Percentiles rank a stretch among this genome's conserved stretches.
These are phyloP conservation scores for Sporothrix luriei DNA, from an alignment of 2,329 filamentous ascomycete genomes.

Conservation along the genomic window DNA sequence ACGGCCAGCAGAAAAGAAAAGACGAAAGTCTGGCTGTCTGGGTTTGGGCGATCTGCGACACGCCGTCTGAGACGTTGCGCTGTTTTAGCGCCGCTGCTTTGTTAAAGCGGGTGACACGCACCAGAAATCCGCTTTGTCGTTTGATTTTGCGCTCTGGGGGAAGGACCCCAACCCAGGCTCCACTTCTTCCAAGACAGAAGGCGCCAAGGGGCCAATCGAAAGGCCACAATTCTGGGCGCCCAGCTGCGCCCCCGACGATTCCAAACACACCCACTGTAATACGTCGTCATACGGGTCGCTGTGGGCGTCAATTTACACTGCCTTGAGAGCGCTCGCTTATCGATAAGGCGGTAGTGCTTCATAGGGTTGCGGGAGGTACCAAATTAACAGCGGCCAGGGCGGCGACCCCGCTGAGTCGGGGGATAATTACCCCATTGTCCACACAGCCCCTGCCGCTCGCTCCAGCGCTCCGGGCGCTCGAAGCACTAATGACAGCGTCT, in stretches of 20 bases:
- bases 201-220: not conserved
- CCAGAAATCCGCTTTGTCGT: not conserved
- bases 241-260: slow-evolving; percentile 19
- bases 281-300: not conserved
- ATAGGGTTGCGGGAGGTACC: slow-evolving; percentile 6
- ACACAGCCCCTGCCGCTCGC: not conserved
- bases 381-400: slow-evolving; percentile 1
- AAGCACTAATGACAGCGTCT: not conserved
- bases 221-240: not conserved
- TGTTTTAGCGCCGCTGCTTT: slow-evolving; percentile 44
- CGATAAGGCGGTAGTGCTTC: slow-evolving; percentile 24
- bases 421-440: not conserved
- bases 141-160: not conserved
- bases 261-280: not conserved
- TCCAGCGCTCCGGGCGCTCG: not conserved
- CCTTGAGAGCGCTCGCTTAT: not conserved
- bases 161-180: slow-evolving; percentile 6
- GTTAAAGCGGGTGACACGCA: slow-evolving; percentile 39
- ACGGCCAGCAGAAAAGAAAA: not conserved
- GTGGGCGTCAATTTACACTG: not conserved
- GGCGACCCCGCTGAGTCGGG: not conserved
- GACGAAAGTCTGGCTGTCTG: slow-evolving; percentile 27
- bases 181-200: not conserved
- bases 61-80: slow-evolving; percentile 42
- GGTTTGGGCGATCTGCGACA: slow-evolving; percentile 37